Base-by-base conservation (phyloP, 225 moss, liverwort and hornwort species). In the Asterella californica region DNA sequence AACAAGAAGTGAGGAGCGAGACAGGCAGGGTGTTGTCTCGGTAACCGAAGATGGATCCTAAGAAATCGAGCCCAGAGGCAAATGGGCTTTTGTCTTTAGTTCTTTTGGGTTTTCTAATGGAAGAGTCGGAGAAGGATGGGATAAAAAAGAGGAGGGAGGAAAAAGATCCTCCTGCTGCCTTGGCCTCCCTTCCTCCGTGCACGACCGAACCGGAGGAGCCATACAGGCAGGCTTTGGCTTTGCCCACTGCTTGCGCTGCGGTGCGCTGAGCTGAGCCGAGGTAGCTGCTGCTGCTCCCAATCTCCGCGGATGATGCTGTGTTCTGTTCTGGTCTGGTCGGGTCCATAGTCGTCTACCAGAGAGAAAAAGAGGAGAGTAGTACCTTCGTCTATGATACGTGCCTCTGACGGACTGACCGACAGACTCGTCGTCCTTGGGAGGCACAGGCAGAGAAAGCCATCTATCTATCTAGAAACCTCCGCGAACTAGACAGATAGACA, bases 251-350 rank as follows among this genome's bases (percentile, higher is more conserved):
- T 77, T 77, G 75, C 75, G 75, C 57, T 66, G 78, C 62, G 48
- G 42, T 48, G 48, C 68, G 63, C 22, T 78, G 78, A 47, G 78
- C 76, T 37, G 60, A 57, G 59, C 52, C 33, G 57, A 50, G 67
- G 47, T 32, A 49, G 69, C 69, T 79, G 78, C 78, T 79, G 78
- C 78, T 78, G 29, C 78, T 78, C 64, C 79, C 79, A 70, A 79
- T 79, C 79, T 79, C 79, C 79, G 79, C 79, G 68, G 67, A 79
- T 79, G 79, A 79, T 79, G 79, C 78, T 78, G 77, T 76, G 55
- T 24, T 71, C 74, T 74, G 74, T 29, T 74, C 74, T 29, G 72
- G 72, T 48, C 74, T 2, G 72, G 72, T 60, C 61, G 38, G 77
- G 77, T 47, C 75, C 75, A 59, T 76, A 76, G 59, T 76, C 59